Evolutionary conservation across 108 stramenopile genomes (phyloP).

Genomic region (Thalassiosira profunda): DNA sequence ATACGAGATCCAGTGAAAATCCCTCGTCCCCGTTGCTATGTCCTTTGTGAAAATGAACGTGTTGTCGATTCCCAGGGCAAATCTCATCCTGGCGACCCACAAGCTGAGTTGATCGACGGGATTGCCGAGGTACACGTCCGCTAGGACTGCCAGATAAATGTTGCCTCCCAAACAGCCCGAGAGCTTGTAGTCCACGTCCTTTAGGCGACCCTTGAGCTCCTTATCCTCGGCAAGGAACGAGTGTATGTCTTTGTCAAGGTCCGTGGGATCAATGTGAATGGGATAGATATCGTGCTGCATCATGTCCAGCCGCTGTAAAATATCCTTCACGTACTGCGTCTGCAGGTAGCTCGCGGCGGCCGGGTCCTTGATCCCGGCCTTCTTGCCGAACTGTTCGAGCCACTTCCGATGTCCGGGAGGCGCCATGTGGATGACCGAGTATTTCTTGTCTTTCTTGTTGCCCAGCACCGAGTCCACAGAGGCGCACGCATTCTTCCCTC

Average conservation of each 20-base stretch:
- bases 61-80: not conserved
- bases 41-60: constrained; percentile 8
- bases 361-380: not conserved
- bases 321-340: constrained; percentile 1
- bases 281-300: constrained; percentile 5
- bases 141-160: constrained; percentile 1
- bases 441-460: not conserved
- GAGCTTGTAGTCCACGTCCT: not conserved
- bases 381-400: not conserved
- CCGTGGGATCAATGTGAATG: not conserved
- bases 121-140: constrained; percentile 3
- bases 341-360: not conserved
- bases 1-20: constrained; percentile 5
- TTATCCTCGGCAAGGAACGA: not conserved
- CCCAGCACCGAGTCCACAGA: not conserved
- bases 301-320: constrained; percentile 1
- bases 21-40: too few species aligned
- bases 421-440: constrained; percentile 4
- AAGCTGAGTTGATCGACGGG: constrained; percentile 2
- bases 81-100: constrained; percentile 6
- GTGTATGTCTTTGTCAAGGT: too few species aligned
- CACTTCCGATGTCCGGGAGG: not conserved
- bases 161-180: not conserved
- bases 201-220: not conserved
- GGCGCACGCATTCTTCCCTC: not conserved